A percentile compares a stretch with the other conserved stretches of the same genome.
Conservation (phyloP, 257 asterid species). For the Asclepias syriaca region DNA sequence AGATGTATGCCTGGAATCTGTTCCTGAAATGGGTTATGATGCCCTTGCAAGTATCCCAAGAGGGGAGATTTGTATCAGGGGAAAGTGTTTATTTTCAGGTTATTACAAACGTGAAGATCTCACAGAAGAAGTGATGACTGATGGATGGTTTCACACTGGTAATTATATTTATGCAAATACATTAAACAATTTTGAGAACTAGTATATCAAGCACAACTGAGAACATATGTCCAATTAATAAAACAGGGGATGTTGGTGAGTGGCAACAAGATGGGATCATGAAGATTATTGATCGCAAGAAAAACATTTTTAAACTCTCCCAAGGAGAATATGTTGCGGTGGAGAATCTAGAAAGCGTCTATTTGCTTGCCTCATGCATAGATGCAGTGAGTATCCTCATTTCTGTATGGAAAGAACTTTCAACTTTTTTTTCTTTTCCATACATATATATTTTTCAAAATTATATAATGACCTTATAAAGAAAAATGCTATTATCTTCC, state of each 20-base stretch:
- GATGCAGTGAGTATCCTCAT: slow-evolving; percentile 42
- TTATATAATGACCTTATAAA: neutral
- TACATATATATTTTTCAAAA: neutral
- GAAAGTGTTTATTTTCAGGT: slow-evolving; percentile 75
- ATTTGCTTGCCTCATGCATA: slow-evolving; percentile 44
- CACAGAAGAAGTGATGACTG: slow-evolving; percentile 57
- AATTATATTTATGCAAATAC: neutral
- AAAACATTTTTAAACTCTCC: slow-evolving; percentile 83
- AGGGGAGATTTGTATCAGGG: slow-evolving; percentile 78
- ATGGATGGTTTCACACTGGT: slow-evolving; percentile 92
- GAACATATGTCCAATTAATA: slow-evolving; percentile 4
- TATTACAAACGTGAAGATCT: slow-evolving; percentile 75
- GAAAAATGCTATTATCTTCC: neutral
- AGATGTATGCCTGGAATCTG: slow-evolving; percentile 67
- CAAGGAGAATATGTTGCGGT: slow-evolving; percentile 85
- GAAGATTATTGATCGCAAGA: slow-evolving; percentile 83
- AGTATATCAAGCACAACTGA: neutral
- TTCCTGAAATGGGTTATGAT: slow-evolving; percentile 81
- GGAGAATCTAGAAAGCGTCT: slow-evolving; percentile 66
- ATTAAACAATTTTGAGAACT: neutral
- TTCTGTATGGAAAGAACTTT: neutral
- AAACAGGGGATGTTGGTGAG: slow-evolving; percentile 77
- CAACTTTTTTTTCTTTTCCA: neutral
- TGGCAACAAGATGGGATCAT: slow-evolving; percentile 78
- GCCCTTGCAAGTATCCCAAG: slow-evolving; percentile 61